These are phyloP conservation scores for Chaetoscypha palmicola DNA, from an alignment of 2,329 filamentous ascomycete species.

Conservation along the genomic window DNA sequence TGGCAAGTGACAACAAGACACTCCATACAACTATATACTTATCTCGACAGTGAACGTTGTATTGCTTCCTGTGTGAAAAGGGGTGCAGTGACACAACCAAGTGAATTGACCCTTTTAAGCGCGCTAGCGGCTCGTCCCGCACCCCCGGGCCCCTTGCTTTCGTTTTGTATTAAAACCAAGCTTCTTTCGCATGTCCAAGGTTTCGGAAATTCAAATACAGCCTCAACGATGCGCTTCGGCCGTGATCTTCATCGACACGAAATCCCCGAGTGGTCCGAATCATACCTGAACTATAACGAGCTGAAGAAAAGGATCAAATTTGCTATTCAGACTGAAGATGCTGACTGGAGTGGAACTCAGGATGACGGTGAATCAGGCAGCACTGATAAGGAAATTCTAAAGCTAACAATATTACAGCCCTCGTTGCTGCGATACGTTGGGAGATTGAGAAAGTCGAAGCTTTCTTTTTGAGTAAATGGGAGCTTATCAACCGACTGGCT, in stretches of 20 bases:
- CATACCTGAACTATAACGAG: constrained; percentile 2
- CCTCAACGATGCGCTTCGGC: constrained; percentile 3
- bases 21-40: too few relatives aligned
- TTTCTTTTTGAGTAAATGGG: neutral
- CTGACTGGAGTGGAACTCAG: neutral
- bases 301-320: constrained; percentile 4
- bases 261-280: constrained; percentile 1
- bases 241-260: constrained; percentile 1
- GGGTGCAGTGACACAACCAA: too few relatives aligned
- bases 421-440: neutral
- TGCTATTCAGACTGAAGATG: neutral
- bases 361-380: neutral
- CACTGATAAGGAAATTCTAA: neutral
- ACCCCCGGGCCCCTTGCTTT: too few relatives aligned
- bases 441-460: constrained; percentile 2
- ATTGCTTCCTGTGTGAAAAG: too few relatives aligned
- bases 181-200: too few relatives aligned
- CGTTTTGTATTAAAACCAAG: too few relatives aligned
- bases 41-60: too few relatives aligned
- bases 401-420: neutral
- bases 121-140: too few relatives aligned
- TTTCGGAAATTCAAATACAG: neutral
- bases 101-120: too few relatives aligned
- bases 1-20: too few relatives aligned
- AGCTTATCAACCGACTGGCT: neutral